Evolutionary conservation across 768 basidiomycete genomes (phyloP), one percentile per base, ranked within the genome.

Genomic region (Clitopilus passeckerianus): DNA sequence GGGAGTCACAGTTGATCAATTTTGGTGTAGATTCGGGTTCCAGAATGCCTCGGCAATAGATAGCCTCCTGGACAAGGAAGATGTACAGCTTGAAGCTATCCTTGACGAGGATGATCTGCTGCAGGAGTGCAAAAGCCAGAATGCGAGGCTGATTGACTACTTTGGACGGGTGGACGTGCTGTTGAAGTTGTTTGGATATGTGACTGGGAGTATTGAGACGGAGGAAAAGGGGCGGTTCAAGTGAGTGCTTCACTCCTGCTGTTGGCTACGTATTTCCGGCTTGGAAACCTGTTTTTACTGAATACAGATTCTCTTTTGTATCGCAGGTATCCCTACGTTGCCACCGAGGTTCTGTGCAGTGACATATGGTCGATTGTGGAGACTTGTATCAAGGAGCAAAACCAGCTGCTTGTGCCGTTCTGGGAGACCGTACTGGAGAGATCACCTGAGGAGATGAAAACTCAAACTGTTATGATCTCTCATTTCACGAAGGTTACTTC

Each of bases 401-500:
- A 86, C 9, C 84, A 89, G 59, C 79, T 97, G 57, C 80, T 98
- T 56, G 76, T 80, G 37, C 90, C 93, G 10, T 96, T 97, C 78
- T 97, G 95, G 95, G 93, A 97, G 72, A 86, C 85, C 16, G 87
- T 93, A 16, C 77, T 93, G 27, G 90, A 92, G 68, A 80, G 85
- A 65, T 80, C 89, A 2, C 80, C 90, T 15, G 91, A 93, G 50
- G 92, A 93, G 60, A 91, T 96, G 84, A 91, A 89, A 73, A 89
- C 84, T 14, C 84, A 89, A 65, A 91, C 90, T 77, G 82, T 88
- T 59, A 90, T 96, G 79, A 90, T 93, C 30, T 87, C 93, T 0
- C 91, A 93, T 72, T 99, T 97, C 77, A 86, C 89, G n/a, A 93
- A 96, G 73, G 91, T 98, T 64, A 97, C 93, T 68, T 86, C 89